Conservation (phyloP, 2,329 filamentous ascomycete species). For the Claviceps digitariae region DNA sequence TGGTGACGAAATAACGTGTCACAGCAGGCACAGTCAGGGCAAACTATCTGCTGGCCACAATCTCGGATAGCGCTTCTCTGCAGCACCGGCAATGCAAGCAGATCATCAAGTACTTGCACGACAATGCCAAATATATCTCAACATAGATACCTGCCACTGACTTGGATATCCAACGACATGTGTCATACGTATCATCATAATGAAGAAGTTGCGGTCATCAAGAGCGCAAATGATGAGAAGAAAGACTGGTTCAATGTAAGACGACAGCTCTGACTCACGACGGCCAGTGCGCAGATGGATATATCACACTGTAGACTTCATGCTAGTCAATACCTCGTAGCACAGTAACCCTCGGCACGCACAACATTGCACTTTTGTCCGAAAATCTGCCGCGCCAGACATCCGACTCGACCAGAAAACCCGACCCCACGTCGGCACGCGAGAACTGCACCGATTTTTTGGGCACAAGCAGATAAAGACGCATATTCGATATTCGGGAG, state of each 20-base stretch:
- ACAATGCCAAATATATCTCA: not conserved
- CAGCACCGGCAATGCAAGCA: not conserved
- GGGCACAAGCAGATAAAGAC: constrained; percentile 25
- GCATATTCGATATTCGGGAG: constrained; percentile 14
- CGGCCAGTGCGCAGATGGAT: too few relatives aligned
- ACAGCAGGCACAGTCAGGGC: not conserved
- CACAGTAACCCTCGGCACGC: constrained; percentile 1
- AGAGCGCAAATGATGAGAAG: not conserved
- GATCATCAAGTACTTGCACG: not conserved
- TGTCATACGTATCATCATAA: not conserved
- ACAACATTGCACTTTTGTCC: constrained; percentile 9
- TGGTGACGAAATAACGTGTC: too few relatives aligned
- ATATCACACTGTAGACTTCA: not conserved
- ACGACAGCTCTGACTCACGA: not conserved
- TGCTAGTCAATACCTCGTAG: not conserved
- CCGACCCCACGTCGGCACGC: constrained; percentile 23
- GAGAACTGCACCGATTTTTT: constrained; percentile 26
- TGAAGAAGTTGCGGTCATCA: not conserved
- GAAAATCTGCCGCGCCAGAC: constrained; percentile 16
- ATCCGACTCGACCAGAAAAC: constrained; percentile 3
- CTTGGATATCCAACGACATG: not conserved
- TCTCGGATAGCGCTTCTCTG: too few relatives aligned
- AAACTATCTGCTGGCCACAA: too few relatives aligned
- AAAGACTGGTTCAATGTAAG: too few relatives aligned
- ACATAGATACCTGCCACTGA: not conserved